phyloP scores from a whole-genome alignment of 306 rosid species.

The Trifolium pratense region DNA sequence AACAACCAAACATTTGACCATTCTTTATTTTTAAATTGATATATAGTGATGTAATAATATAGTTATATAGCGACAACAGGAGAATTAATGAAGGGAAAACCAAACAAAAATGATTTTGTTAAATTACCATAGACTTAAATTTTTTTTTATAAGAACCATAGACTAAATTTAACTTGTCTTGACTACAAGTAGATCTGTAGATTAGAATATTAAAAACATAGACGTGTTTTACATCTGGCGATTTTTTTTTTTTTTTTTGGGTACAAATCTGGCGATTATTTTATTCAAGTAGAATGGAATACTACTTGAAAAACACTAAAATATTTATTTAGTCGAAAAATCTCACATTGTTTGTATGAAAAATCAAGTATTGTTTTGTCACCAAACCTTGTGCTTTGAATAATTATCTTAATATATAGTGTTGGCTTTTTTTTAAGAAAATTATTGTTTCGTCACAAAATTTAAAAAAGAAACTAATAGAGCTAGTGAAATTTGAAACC shows the following conservation, averaged over 20 bases:
- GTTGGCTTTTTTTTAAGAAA: no score
- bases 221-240: not conserved
- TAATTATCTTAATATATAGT: no score
- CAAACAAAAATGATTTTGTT: not conserved
- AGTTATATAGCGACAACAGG: not conserved
- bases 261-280: slow-evolving; percentile 11
- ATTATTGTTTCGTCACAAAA: no score
- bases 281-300: not conserved
- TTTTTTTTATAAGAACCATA: no score
- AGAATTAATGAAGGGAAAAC: not conserved
- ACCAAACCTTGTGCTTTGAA: no score
- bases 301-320: not conserved
- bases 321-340: not conserved
- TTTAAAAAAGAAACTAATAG: no score
- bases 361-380: no score
- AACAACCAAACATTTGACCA: not conserved
- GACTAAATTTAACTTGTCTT: not conserved
- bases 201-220: not conserved
- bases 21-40: not conserved
- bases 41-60: not conserved
- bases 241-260: no score
- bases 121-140: not conserved
- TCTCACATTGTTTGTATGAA: not conserved
- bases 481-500: no score
- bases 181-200: not conserved